Base-by-base conservation (phyloP, 805 yeast genomes). In the Blastobotrys peoriensis region DNA sequence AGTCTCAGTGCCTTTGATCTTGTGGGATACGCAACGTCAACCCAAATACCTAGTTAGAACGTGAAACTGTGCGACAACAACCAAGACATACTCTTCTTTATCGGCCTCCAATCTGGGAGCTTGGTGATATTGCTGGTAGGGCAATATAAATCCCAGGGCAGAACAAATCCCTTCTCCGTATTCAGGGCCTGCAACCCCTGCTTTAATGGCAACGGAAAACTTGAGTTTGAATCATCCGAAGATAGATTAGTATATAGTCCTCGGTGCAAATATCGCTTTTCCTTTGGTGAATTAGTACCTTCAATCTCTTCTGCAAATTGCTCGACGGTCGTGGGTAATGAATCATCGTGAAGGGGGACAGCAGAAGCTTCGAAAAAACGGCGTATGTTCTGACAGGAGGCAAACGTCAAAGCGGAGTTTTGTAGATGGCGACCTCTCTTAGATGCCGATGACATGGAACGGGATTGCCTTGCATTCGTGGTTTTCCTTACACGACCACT, bases 101-200 rank as follows among this genome's bases (percentile, higher is more conserved):
- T 37, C 3, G 52, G 45, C 43, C 58, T 55, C 71, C 71, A 68
- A 18, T 47, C 52, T 3, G 56, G 41, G 1, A 59, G 53, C 21
- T 55, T 48, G 5, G 53, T 42, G 9, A 20, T 37, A 5, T 55
- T 59, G 2, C 55, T 55, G 5, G 56, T 48, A 3, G 71, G 71
- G 46, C 66, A 59, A 44, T 57, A 67, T 2, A 67, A 51, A 35
- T 58, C 53, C 52, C 54, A 67, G 2, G 71, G 71, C 18, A 67
- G 33, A 36, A 53, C 54, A 63, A 67, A 47, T 48, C 50, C 42
- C 47, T 46, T 36, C 39, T 45, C 46, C 28, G 46, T 18, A 53
- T 38, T 22, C 21, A 53, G 5, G 10, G 30, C 15, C 20, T 37
- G 47, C 27, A 41, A 38, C 23, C 49, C 51, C 21, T 8, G 41